Evolutionary conservation across 2,329 filamentous ascomycete genomes (phyloP), one percentile per base, ranked within the genome.

Genomic region (Hansfordia pulvinata): DNA sequence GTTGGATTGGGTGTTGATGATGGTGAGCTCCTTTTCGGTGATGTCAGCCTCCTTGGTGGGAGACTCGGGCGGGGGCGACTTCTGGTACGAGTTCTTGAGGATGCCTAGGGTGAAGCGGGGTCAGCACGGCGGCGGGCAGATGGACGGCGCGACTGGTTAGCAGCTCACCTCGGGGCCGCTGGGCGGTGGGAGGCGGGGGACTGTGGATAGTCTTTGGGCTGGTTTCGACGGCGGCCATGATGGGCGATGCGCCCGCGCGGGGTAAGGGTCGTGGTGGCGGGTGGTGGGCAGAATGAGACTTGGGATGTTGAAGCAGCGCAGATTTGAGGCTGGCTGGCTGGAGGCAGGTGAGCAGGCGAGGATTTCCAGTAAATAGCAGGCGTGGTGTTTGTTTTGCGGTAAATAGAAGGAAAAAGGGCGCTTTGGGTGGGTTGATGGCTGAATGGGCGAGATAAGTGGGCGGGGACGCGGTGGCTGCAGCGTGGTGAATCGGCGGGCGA

Each of bases 1-100:
- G 60, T 98, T 98, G 49, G 82, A 74, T 35, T 94, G 72, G 1
- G 90, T 98, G 57, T 98, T 98, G 52, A 86, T 76, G 33, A 96
- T 72, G 4, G 85, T 92, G 42, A 94, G 64, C 47, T 96, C 90
- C 57, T 92, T 90, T 38, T 85, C 77, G 4, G 71, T 72, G 39
- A 73, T 39, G 49, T 72, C 53, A 42, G 61, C 50, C 39, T 60
- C 57, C 40, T 56, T 46, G 30, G 62, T 43, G 43, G 66, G 39
- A 50, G 69, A 40, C 53, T 64, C 34, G 50, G 65, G 62, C n/a
- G n/a, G n/a, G 12, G 73, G 67, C 17, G 71, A 69, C 32, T 66
- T 62, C 41, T 69, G 76, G 34, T 68, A 83, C 25, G 81, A 77
- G 60, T 93, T 93, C 59, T 96, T 96, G 41, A 96, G 72, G 43